Percentiles rank a stretch among this genome's conserved stretches.
phyloP scores from a whole-genome alignment of 306 rosid species.

The Urtica urens region DNA sequence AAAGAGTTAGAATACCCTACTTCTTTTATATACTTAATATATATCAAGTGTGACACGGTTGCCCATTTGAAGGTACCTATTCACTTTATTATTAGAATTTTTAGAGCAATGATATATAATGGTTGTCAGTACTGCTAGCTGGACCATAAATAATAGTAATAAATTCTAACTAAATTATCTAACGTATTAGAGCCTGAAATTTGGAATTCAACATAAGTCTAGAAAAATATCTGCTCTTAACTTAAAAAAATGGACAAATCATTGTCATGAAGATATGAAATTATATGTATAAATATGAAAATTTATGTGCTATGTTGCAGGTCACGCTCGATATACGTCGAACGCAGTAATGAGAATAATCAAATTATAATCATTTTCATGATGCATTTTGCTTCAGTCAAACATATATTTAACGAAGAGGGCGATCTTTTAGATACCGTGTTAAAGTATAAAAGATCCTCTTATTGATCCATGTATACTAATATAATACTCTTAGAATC shows the following conservation, averaged over 20 bases:
- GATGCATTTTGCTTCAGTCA: too few relatives aligned
- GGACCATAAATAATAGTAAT: neutral
- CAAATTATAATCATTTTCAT: too few relatives aligned
- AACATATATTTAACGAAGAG: too few relatives aligned
- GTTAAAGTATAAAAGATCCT: too few relatives aligned
- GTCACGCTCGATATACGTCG: neutral
- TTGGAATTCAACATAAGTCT: neutral
- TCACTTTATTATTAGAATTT: neutral
- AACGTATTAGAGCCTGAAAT: neutral
- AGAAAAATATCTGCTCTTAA: neutral
- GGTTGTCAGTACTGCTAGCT: neutral
- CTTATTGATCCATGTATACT: too few relatives aligned
- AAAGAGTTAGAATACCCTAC: neutral
- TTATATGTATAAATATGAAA: neutral
- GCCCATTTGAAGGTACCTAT: conserved; percentile 7
- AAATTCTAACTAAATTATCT: conserved; percentile 1
- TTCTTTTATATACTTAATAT: neutral
- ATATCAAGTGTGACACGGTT: neutral
- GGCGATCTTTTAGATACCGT: too few relatives aligned
- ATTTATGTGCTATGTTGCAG: neutral
- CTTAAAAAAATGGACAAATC: neutral
- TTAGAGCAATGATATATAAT: too few relatives aligned
- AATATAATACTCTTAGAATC: too few relatives aligned
- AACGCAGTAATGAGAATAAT: neutral
- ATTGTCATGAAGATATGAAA: neutral